phyloP scores from a whole-genome alignment of 1,139 yeast genomes.

The Saccharomyces hybrid region DNA sequence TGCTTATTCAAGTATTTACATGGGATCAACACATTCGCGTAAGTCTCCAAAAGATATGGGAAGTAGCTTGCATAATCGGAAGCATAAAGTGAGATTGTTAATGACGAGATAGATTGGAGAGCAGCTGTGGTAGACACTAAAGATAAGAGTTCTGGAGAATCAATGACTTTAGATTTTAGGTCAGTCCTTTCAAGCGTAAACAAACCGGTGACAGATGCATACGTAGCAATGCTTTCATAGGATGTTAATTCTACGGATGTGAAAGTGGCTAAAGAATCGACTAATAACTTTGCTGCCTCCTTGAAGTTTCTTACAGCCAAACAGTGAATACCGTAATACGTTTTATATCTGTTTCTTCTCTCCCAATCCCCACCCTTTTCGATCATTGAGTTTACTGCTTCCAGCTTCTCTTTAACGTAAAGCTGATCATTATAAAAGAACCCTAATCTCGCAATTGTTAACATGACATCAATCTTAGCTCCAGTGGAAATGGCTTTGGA shows the following conservation, averaged over 20 bases:
- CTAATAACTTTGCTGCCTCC: conserved; percentile 75
- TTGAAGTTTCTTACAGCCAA: conserved; percentile 83
- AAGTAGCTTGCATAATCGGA: conserved; percentile 82
- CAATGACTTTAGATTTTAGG: conserved; percentile 75
- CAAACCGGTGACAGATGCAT: conserved; percentile 81
- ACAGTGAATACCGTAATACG: conserved; percentile 78
- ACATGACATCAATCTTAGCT: conserved; percentile 74
- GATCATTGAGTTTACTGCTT: conserved; percentile 62
- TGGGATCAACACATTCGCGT: conserved; percentile 63
- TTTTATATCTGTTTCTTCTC: conserved; percentile 88
- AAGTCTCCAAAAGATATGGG: conserved; percentile 68
- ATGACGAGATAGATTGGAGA: conserved; percentile 72
- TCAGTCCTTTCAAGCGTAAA: conserved; percentile 78
- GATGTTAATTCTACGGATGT: conserved; percentile 90
- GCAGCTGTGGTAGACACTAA: conserved; percentile 64
- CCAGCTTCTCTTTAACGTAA: conserved; percentile 66
- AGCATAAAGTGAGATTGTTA: conserved; percentile 82
- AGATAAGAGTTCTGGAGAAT: conserved; percentile 88
- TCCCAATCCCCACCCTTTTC: conserved; percentile 99
- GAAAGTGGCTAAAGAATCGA: conserved; percentile 90
- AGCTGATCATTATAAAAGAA: conserved; percentile 77
- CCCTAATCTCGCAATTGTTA: conserved; percentile 79
- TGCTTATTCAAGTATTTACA: conserved; percentile 76
- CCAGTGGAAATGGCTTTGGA: conserved; percentile 84
- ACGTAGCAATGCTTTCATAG: conserved; percentile 84